Conservation (phyloP, 176 grass and related monocot species). For the Carex kokanica region DNA sequence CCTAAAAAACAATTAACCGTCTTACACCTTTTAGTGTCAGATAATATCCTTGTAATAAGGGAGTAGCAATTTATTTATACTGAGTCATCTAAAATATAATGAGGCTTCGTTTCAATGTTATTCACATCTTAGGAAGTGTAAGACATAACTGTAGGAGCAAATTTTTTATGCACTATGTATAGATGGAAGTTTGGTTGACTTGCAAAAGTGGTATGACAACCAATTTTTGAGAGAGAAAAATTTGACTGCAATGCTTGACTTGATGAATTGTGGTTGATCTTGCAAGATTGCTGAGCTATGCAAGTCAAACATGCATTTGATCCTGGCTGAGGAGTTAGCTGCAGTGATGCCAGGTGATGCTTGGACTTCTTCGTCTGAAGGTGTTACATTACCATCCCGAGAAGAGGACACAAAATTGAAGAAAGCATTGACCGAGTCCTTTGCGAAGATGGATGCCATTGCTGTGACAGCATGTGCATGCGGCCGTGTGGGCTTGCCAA, state of each 20-base stretch:
- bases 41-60: neutral
- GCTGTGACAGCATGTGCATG: conserved; percentile 61
- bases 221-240: too few species aligned
- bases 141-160: neutral
- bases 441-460: conserved; percentile 63
- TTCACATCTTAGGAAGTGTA: too few species aligned
- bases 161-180: neutral
- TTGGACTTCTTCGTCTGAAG: neutral
- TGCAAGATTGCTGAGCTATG: conserved; percentile 67
- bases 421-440: conserved; percentile 34
- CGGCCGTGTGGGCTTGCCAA: conserved; percentile 33
- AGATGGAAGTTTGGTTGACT: neutral
- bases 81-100: too few species aligned
- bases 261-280: neutral
- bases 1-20: neutral
- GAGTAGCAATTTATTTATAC: neutral
- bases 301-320: conserved; percentile 59
- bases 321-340: conserved; percentile 52
- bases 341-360: neutral
- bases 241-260: too few species aligned
- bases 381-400: neutral
- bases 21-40: neutral
- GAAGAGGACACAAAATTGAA: conserved; percentile 39
- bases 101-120: too few species aligned
- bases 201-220: neutral